Base-by-base conservation (phyloP, 2,329 filamentous ascomycete genomes). In the Aureobasidium pullulans region DNA sequence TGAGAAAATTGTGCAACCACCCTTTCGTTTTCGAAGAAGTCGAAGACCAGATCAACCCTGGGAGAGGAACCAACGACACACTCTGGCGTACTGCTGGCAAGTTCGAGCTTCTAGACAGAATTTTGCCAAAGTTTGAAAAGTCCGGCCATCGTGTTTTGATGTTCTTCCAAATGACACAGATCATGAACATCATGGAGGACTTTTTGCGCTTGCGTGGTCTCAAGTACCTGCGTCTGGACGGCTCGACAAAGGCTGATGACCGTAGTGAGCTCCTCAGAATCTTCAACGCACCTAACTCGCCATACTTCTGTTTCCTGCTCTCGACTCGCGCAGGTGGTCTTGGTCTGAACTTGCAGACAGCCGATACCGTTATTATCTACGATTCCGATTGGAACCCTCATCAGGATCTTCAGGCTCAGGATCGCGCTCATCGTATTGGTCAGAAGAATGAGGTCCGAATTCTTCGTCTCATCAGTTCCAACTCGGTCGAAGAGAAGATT, bases 111-210 rank as follows among this genome's bases (percentile, higher is more conserved):
- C 81, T 99, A 29, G 94, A 99, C 72, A 84, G 94, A 54, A 81
- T 99, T 62, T 74, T 99, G 64, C 94, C 94, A 48, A 99, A 99
- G 76, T 97, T 99, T 74, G 84, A 89, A 66, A 86, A 83, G 3
- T 92, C 90, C 1, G 90, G 90, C 15, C 94, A 99, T 83, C 88
- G 94, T 74, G 91, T 97, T 31, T 81, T 99, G 72, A 97, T 99
- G 89, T 99, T 99, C 83, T 99, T 99, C 81, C 94, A 99, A 73
- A 99, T 99, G 94, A 99, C 94, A 4, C 92, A 96, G 63, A 99
- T 99, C 71, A 99, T 99, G 94, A 96, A 99, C 75, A 99, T 99
- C 69, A 97, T 99, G 94, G 94, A 99, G 68, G 94, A 99, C 72
- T 99, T 96, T 72, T 76, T 99, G 63, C 87, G 93, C 3, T 87